A percentile compares a stretch with the other conserved stretches of the same genome.
Evolutionary conservation across 108 stramenopile genomes (phyloP).

Genomic region (Stephanodiscus triporus): DNA sequence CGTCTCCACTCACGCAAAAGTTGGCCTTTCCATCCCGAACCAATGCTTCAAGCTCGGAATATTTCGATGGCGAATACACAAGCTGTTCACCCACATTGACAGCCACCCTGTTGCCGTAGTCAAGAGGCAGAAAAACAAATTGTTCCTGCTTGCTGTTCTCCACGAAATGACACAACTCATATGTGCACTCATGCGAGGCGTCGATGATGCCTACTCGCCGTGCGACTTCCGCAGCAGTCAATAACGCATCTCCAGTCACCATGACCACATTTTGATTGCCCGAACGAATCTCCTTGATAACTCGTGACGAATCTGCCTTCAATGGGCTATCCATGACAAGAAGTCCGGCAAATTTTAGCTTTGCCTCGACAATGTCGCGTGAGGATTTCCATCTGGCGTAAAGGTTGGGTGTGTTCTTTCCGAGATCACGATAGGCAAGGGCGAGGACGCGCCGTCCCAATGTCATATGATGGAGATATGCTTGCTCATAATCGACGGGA

Average conservation of each 20-base stretch:
- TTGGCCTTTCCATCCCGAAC: slow-evolving; percentile 40
- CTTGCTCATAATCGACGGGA: slow-evolving; percentile 77
- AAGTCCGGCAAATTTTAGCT: slow-evolving; percentile 90
- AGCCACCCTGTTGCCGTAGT: slow-evolving; percentile 1
- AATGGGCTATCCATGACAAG: slow-evolving; percentile 93
- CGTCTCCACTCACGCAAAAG: slow-evolving; percentile 66
- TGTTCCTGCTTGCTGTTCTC: background rate
- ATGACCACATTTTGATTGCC: slow-evolving; percentile 80
- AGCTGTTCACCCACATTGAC: slow-evolving; percentile 19
- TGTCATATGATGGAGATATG: slow-evolving; percentile 81
- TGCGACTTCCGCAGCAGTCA: slow-evolving; percentile 95
- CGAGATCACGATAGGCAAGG: slow-evolving; percentile 68
- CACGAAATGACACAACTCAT: slow-evolving; percentile 33
- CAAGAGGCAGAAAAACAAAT: slow-evolving; percentile 31
- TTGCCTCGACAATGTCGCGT: slow-evolving; percentile 65
- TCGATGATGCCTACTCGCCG: slow-evolving; percentile 79
- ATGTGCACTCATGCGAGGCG: slow-evolving; percentile 29
- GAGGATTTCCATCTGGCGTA: slow-evolving; percentile 42
- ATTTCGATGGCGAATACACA: slow-evolving; percentile 33
- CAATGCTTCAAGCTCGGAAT: slow-evolving; percentile 39
- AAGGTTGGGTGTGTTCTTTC: slow-evolving; percentile 15
- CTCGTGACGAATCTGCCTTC: slow-evolving; percentile 88
- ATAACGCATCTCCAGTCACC: slow-evolving; percentile 96
- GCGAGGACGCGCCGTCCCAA: slow-evolving; percentile 88
- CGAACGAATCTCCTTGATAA: slow-evolving; percentile 77